Evolutionary conservation across 768 basidiomycete genomes (phyloP), one percentile per base, ranked within the genome.

Genomic region (Trichaptum fuscoviolaceum): DNA sequence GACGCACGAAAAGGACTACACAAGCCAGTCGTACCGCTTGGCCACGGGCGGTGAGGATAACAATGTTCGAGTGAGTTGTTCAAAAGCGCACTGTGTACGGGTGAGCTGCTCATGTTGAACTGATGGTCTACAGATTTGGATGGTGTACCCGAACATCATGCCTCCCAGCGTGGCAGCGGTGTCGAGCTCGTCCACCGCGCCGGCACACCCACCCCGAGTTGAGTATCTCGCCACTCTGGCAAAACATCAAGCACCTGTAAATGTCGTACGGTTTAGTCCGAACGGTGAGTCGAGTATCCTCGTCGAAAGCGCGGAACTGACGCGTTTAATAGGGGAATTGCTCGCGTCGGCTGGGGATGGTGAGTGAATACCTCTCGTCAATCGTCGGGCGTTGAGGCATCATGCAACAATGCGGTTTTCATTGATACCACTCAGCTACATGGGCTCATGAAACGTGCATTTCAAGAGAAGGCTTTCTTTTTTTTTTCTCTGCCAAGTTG

Each of bases 301-400:
- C n/a, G 65, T 57, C 35, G 23, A 58, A 58, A 8, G 7, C 8
- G 35, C 12, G 2, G 18, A 26, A n/a, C 66, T 69, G 34, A 72
- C 65, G 52, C 58, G 58, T 58, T 30, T 17, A 57, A 62, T 69
- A 95, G 95, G 94, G 60, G 95, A 96, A 73, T 79, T 89, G 35
- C 88, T 99, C 73, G 97, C 97, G 63, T 97, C 96, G 17, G 96
- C 97, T 61, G 97, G 97, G 63, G 97, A 99, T 81, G 96, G 96
- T 96, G 75, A 72, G 89, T 77, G 1, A 52, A 52, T 52, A 12
- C 42, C 42, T 52, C 15, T 52, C 20, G 20, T 52, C 15, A 52
- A 15, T 52, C 42, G 42, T 12, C 42, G 42, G 42, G 8, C 30
- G 30, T 52, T 52, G 12, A 15, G 15, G 27, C 36, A 25, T 34